Evolutionary conservation across 352 stramenopile genomes (phyloP).

Genomic region (Phytophthora chlamydospora): DNA sequence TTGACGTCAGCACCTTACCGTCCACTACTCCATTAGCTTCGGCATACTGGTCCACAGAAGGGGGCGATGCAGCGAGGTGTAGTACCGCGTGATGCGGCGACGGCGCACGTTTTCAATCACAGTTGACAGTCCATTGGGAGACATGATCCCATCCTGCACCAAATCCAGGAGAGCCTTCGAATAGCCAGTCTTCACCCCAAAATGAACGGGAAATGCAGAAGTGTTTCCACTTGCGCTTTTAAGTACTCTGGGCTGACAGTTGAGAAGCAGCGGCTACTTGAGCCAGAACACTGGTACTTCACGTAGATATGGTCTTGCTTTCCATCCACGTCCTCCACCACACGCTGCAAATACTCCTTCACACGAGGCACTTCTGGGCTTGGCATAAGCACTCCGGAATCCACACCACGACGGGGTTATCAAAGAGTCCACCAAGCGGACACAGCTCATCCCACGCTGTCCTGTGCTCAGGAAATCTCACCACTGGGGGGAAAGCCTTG

Average conservation of each 20-base stretch:
- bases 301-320: slow-evolving; percentile 5
- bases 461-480: background rate
- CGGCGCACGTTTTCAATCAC: background rate
- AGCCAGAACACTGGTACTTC: slow-evolving; percentile 7
- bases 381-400: background rate
- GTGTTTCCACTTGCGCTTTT: no score
- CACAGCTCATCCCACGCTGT: background rate
- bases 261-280: background rate
- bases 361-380: background rate
- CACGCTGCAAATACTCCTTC: background rate
- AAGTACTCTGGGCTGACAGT: background rate
- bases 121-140: background rate
- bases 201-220: background rate
- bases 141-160: slow-evolving; percentile 8
- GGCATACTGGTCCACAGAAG: background rate
- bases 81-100: background rate
- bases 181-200: background rate
- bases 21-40: background rate
- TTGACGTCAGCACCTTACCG: background rate
- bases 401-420: background rate
- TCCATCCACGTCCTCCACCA: no score
- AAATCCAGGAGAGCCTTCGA: slow-evolving; percentile 2
- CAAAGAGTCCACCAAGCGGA: background rate
- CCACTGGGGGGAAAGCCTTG: background rate
- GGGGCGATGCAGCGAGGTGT: no score